Base-by-base conservation (phyloP, 2,329 filamentous ascomycete species). In the Xylaria sp. region DNA sequence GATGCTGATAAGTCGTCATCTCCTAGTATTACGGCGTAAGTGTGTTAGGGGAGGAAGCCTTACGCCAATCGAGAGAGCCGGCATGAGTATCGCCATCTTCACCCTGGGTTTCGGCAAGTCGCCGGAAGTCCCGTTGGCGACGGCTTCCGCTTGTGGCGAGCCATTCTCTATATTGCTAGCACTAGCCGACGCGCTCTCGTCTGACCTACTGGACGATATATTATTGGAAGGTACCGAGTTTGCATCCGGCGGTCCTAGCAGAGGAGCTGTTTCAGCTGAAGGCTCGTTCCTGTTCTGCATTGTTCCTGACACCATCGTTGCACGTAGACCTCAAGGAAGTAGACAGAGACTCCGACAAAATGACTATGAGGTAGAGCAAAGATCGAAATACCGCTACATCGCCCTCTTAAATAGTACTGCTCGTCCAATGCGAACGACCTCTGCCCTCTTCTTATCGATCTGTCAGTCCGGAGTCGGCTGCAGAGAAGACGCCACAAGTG, bases 21-120 rank as follows among this genome's bases (percentile, higher is more conserved):
- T 48, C 10, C 25, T 34, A 20, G 20, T n/a, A 28, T 41, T 8
- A 18, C 4, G 4, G 34, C 23, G 9, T 43, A 34, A 34, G 52
- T 53, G 43, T 20, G 8, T 28, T 8, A n/a, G 34, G n/a, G 3
- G 12, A 13, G 52, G 52, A 53, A 32, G 7, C 23, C 71, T 68
- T 70, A 76, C 73, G 65, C 72, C 72, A 45, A 74, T 72, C 8
- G 76, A 74, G 18, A 78, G 67, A 13, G 75, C 76, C 60, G 75
- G 76, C 3, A 77, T 52, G 20, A 77, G 66, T 9, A 69, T 70
- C 20, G 71, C 73, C 75, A 74, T 72, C 28, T 75, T 76, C 30
- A 72, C 69, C 52, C 71, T 68, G 39, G 71, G 61, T 60, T 76
- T 76, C 32, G 69, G 70, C 70, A 55, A 39, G 15, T 43, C 59